Base-by-base conservation (phyloP, 768 basidiomycete genomes). In the Sporobolomyces pararoseus region DNA sequence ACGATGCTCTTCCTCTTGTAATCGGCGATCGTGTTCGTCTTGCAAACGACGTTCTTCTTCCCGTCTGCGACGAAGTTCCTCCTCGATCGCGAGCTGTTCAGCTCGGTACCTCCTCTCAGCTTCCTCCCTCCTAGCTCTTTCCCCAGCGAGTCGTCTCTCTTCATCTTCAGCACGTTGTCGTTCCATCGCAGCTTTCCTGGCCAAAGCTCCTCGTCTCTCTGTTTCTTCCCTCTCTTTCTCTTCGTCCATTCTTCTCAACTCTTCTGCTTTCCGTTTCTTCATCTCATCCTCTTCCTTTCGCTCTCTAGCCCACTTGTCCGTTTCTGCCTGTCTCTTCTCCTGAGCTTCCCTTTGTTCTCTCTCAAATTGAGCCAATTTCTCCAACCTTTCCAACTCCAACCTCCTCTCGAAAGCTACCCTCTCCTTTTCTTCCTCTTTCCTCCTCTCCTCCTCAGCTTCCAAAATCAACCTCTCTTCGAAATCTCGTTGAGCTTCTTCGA, bases 231-330 rank as follows among this genome's bases (percentile, higher is more conserved):
- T 44, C 31, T n/a, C 39, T 6, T 59, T 46, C 54, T 64, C 59
- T n/a, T 63, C 65, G 44, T 67, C 62, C 13, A 52, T n/a, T 10
- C 61, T 39, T 14, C 50, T 58, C 21, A 67, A 35, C 50, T 64
- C 55, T 25, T 63, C 70, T 4, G 70, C 70, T 14, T 39, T 39
- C 9, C 34, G n/a, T 32, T 55, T 63, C 65, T 67, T 71, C 54
- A 39, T 31, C 31, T 72, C 67, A 47, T 65, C 71, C 59, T 72
- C 71, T 12, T 58, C 39, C 25, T 66, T 63, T 4, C 61, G 23
- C 44, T 63, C 51, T 3, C 49, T 44, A 3, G 39, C n/a, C 60
- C 65, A 54, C 4, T 54, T 27, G 14, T 61, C 65, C 4, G 34
- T 34, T 35, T 72, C 64, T 0, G 25, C 63, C 1, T 49, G 52